Evolutionary conservation across 2,329 filamentous ascomycete genomes (phyloP).

Genomic region (Cytospora piceicola): DNA sequence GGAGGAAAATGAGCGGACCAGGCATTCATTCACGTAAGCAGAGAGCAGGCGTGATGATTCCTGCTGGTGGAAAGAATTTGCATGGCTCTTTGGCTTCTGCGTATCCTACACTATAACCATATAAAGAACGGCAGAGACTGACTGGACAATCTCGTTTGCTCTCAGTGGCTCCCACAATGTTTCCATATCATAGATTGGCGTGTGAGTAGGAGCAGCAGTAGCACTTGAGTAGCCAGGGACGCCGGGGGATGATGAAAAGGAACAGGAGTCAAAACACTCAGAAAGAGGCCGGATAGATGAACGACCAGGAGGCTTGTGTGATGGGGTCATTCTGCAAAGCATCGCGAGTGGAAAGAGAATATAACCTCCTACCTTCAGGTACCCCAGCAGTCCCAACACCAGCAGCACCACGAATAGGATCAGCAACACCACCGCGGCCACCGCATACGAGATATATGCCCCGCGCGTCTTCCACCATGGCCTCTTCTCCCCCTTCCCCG

Average conservation of each 20-base stretch:
- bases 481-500: neutral
- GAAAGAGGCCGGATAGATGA: conserved; percentile 21
- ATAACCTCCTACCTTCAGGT: conserved; percentile 28
- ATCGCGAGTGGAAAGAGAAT: conserved; percentile 16
- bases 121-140: no score
- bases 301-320: neutral
- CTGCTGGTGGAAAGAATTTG: no score
- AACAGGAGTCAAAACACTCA: conserved; percentile 11
- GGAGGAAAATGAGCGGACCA: neutral
- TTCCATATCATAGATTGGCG: conserved; percentile 13
- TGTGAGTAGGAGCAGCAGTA: conserved; percentile 15
- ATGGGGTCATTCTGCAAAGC: no score
- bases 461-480: conserved; percentile 29
- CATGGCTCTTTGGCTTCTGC: no score
- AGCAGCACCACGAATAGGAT: conserved; percentile 27
- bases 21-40: neutral
- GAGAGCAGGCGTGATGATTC: neutral
- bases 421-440: conserved; percentile 21
- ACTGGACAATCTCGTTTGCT: no score
- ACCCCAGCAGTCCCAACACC: conserved; percentile 29
- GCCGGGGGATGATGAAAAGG: conserved; percentile 4
- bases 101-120: no score
- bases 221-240: no score
- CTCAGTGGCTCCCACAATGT: conserved; percentile 20
- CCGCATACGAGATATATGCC: conserved; percentile 16